phyloP scores from a whole-genome alignment of 1,139 yeast genomes.

The Scheffersomyces cryptocercus region DNA sequence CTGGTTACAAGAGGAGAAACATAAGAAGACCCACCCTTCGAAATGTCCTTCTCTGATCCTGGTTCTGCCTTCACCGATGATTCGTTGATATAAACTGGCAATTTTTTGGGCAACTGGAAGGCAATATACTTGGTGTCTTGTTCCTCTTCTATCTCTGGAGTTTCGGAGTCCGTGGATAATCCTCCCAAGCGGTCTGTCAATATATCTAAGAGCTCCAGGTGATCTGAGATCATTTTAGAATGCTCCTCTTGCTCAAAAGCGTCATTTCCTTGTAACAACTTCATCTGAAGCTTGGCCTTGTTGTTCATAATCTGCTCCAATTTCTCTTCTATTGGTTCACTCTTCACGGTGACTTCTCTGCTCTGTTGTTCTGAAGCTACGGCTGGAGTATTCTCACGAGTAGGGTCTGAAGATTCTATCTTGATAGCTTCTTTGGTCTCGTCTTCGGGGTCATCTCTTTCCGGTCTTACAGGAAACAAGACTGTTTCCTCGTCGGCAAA shows the following conservation, averaged over 20 bases:
- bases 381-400: slow-evolving; percentile 28
- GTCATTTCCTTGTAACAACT: slow-evolving; percentile 32
- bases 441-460: slow-evolving; percentile 19
- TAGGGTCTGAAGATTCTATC: slow-evolving; percentile 25
- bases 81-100: slow-evolving; percentile 51
- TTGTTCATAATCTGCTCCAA: slow-evolving; percentile 27
- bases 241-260: slow-evolving; percentile 32
- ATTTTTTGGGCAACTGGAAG: slow-evolving; percentile 69
- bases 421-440: slow-evolving; percentile 19
- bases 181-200: slow-evolving; percentile 25
- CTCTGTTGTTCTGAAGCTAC: slow-evolving; percentile 9
- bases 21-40: not conserved
- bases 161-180: slow-evolving; percentile 22
- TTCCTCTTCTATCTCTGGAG: slow-evolving; percentile 6
- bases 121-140: slow-evolving; percentile 38
- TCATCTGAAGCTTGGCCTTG: slow-evolving; percentile 32
- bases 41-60: slow-evolving; percentile 11
- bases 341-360: slow-evolving; percentile 35
- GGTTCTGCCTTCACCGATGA: slow-evolving; percentile 6
- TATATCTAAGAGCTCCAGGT: slow-evolving; percentile 28
- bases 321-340: slow-evolving; percentile 32
- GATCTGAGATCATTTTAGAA: slow-evolving; percentile 33
- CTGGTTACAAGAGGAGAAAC: not conserved
- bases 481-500: slow-evolving; percentile 49
- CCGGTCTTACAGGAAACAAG: slow-evolving; percentile 47